These are phyloP conservation scores for Cryphonectria parasitica DNA, from an alignment of 2,329 filamentous ascomycete genomes.

Conservation along the genomic window DNA sequence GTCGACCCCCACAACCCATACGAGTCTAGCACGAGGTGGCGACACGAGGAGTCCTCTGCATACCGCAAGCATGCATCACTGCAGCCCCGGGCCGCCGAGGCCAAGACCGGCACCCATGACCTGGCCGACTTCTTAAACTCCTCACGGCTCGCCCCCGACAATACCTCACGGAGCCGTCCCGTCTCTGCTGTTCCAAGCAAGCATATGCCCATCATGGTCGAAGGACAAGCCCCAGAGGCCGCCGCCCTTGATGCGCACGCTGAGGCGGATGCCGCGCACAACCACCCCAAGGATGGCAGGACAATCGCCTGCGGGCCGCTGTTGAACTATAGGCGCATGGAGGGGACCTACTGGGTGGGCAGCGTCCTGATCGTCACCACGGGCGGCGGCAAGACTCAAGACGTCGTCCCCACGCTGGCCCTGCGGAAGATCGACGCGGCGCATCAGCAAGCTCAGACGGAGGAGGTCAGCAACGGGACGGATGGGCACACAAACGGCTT, in stretches of 20 bases:
- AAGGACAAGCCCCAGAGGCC: slow-evolving; percentile 42
- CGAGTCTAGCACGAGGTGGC: slow-evolving; percentile 62
- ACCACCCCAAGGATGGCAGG: slow-evolving; percentile 48
- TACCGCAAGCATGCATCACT: slow-evolving; percentile 53
- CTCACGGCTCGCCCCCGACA: slow-evolving; percentile 52
- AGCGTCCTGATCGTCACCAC: slow-evolving; percentile 83
- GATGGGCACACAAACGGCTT: slow-evolving; percentile 30
- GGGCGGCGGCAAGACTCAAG: slow-evolving; percentile 66
- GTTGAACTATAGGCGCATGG: slow-evolving; percentile 78
- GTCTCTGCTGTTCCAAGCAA: slow-evolving; percentile 32
- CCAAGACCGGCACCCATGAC: slow-evolving; percentile 51
- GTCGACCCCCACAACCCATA: slow-evolving; percentile 54
- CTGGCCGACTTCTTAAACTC: slow-evolving; percentile 61
- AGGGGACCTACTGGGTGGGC: slow-evolving; percentile 73
- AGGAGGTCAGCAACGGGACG: slow-evolving; percentile 36
- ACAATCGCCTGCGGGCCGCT: slow-evolving; percentile 74
- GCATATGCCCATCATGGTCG: slow-evolving; percentile 56
- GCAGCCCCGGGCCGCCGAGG: slow-evolving; percentile 41
- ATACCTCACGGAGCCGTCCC: slow-evolving; percentile 27
- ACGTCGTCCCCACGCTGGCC: slow-evolving; percentile 61
- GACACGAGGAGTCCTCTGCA: slow-evolving; percentile 65
- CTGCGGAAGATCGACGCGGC: slow-evolving; percentile 49
- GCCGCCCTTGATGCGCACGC: slow-evolving; percentile 16
- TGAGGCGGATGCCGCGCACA: slow-evolving; percentile 23
- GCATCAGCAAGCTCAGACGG: slow-evolving; percentile 26